Percentiles rank a stretch among this genome's conserved stretches.
phyloP scores from a whole-genome alignment of 495 filamentous ascomycete species.

The Xylaria flabelliformis region DNA sequence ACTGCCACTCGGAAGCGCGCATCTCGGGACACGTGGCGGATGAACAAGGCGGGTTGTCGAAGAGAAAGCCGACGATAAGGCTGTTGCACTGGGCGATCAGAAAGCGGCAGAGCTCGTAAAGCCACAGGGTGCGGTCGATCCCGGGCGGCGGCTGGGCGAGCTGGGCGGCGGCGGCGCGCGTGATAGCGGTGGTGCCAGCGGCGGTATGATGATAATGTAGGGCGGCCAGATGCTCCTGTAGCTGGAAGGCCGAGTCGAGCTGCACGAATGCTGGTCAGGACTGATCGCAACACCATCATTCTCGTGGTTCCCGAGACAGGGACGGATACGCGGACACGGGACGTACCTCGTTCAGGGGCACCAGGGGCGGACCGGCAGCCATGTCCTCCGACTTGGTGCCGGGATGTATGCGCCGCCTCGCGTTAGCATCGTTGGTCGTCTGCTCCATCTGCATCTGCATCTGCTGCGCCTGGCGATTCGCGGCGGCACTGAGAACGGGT shows the following conservation, averaged over 20 bases:
- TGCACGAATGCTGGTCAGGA: constrained; percentile 40
- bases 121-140: constrained; percentile 87
- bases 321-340: neutral
- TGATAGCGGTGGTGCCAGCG: constrained; percentile 69
- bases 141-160: constrained; percentile 80
- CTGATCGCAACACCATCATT: constrained; percentile 9
- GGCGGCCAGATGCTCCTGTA: constrained; percentile 97
- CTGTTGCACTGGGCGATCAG: constrained; percentile 91
- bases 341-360: constrained; percentile 80
- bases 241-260: constrained; percentile 95
- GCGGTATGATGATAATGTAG: constrained; percentile 82
- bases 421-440: constrained; percentile 55
- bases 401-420: constrained; percentile 85
- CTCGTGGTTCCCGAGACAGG: constrained; percentile 3
- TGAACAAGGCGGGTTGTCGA: constrained; percentile 87
- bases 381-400: constrained; percentile 91
- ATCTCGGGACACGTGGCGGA: constrained; percentile 91
- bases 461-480: constrained; percentile 57
- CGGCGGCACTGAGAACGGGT: constrained; percentile 66
- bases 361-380: constrained; percentile 85
- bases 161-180: constrained; percentile 69
- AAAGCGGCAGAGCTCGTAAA: constrained; percentile 96
- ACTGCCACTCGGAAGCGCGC: constrained; percentile 98
- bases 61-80: constrained; percentile 88
- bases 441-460: constrained; percentile 57